Evolutionary conservation across 495 filamentous ascomycete genomes (phyloP).

Genomic region (Aspergillus hancockii): DNA sequence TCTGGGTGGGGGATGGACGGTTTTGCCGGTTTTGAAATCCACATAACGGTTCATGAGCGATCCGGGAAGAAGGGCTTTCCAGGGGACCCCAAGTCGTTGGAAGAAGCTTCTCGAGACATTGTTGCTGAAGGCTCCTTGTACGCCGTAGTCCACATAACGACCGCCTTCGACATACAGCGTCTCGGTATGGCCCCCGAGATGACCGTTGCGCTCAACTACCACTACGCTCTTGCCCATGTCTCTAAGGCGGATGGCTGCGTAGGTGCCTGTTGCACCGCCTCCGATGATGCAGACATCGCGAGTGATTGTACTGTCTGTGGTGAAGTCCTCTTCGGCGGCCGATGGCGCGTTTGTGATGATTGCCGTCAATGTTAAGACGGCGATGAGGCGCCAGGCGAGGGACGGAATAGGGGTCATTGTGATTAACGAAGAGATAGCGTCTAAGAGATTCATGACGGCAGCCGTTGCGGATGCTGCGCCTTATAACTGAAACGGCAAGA

Average conservation of each 20-base stretch:
- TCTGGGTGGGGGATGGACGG: conserved; percentile 26
- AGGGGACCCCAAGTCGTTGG: conserved; percentile 27
- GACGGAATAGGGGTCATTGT: background rate
- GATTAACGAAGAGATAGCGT: background rate
- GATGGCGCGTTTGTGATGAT: background rate
- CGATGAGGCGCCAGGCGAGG: background rate
- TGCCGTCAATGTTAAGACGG: background rate
- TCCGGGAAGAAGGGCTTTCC: conserved; percentile 21
- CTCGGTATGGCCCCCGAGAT: conserved; percentile 29
- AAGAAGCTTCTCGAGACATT: conserved; percentile 33
- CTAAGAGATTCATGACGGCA: background rate
- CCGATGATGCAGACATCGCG: conserved; percentile 37
- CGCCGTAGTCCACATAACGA: conserved; percentile 43
- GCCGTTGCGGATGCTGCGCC: background rate
- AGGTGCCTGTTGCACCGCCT: conserved; percentile 40
- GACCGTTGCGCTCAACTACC: conserved; percentile 30
- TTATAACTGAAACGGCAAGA: background rate
- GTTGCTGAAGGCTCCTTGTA: conserved; percentile 38
- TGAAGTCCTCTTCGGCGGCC: background rate
- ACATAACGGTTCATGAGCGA: conserved; percentile 31
- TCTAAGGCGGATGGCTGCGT: conserved; percentile 34
- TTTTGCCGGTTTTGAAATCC: conserved; percentile 20
- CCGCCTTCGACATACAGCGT: conserved; percentile 20
- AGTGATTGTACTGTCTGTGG: background rate
- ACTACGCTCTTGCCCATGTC: conserved; percentile 31